Evolutionary conservation across 169 alveolate species (phyloP).

Genomic region (Eimeria falciformis): DNA sequence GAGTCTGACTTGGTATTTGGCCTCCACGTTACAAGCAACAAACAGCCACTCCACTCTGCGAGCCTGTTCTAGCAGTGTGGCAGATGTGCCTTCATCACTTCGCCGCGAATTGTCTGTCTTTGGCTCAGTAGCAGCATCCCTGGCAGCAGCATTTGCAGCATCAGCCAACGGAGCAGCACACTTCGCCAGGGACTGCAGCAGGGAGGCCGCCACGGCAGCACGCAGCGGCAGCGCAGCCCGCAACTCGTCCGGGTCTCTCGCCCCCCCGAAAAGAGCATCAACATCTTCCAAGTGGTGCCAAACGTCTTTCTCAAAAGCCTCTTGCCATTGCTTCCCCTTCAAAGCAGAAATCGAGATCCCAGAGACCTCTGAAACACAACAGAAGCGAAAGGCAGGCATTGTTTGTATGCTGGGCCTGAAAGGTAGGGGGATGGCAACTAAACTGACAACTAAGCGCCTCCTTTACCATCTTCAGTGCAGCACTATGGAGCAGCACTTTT

Average conservation of each 20-base stretch:
- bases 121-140: neutral
- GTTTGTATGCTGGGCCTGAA: too few relatives aligned
- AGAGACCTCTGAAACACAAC: neutral
- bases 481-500: neutral
- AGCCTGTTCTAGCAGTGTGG: conserved; percentile 24
- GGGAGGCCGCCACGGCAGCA: conserved; percentile 42
- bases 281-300: conserved; percentile 21
- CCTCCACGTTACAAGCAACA: conserved; percentile 35
- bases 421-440: too few relatives aligned
- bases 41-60: conserved; percentile 65
- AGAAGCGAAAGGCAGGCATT: too few relatives aligned
- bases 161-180: conserved; percentile 26
- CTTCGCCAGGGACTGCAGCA: conserved; percentile 36
- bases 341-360: neutral
- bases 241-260: conserved; percentile 2
- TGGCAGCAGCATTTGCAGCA: neutral
- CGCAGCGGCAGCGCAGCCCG: conserved; percentile 59
- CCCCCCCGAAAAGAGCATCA: conserved; percentile 28
- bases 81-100: neutral
- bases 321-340: neutral
- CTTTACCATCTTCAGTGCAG: too few relatives aligned
- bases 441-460: too few relatives aligned
- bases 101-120: neutral
- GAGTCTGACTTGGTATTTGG: neutral
- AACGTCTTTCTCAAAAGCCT: conserved; percentile 17